phyloP scores from a whole-genome alignment of 192 early-diverging fungal genomes.

The Coemansia sp. region DNA sequence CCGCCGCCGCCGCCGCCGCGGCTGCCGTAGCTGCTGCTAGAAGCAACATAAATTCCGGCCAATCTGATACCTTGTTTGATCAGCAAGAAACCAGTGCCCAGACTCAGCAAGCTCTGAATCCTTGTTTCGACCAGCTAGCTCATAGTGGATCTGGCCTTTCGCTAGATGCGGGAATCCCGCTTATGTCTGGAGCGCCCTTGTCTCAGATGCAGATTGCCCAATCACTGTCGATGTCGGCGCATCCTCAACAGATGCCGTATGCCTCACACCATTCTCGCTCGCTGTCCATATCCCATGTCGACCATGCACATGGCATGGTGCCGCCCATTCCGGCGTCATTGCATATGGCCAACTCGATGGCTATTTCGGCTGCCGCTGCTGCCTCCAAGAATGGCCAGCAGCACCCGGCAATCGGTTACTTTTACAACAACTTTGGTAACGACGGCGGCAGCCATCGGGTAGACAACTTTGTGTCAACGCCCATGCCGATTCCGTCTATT shows the following conservation, averaged over 20 bases:
- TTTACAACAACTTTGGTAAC: conserved; percentile 25
- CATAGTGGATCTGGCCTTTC: conserved; percentile 12
- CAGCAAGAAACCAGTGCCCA: conserved; percentile 2
- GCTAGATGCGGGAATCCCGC: conserved; percentile 19
- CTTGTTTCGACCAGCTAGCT: conserved; percentile 29
- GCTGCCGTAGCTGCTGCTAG: conserved; percentile 5
- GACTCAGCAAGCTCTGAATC: conserved; percentile 10
- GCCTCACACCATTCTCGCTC: conserved; percentile 20
- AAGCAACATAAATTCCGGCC: conserved; percentile 15
- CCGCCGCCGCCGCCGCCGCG: conserved; percentile 20
- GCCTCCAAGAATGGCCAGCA: neutral
- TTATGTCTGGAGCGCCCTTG: conserved; percentile 19
- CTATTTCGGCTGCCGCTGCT: conserved; percentile 1
- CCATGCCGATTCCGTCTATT: conserved; percentile 39
- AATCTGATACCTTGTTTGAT: conserved; percentile 1
- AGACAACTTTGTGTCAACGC: conserved; percentile 13
- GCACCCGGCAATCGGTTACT: conserved; percentile 24
- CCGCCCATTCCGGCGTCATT: conserved; percentile 13
- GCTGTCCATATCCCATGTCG: conserved; percentile 24
- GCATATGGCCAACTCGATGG: conserved; percentile 26
- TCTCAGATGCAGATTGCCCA: conserved; percentile 14
- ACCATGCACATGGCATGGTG: conserved; percentile 6
- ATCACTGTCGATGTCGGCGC: conserved; percentile 10
- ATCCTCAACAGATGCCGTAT: conserved; percentile 10
- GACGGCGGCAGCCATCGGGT: neutral